These are phyloP conservation scores for Aspergillus terreus DNA, from an alignment of 2,329 filamentous ascomycete species.

Conservation along the genomic window DNA sequence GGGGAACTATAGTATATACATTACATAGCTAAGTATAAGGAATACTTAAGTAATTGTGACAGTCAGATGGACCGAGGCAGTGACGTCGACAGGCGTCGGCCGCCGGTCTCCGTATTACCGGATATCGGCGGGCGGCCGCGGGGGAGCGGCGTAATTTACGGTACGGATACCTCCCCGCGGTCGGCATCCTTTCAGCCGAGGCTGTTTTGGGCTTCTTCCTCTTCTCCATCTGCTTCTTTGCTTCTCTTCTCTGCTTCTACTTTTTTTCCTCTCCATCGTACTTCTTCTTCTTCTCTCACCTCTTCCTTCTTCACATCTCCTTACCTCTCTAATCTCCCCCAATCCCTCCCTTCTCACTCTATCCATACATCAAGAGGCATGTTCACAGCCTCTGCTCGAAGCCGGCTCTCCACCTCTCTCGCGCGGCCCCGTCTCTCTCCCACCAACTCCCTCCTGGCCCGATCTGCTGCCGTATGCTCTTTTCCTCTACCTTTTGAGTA, in stretches of 20 bases:
- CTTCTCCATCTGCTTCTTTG: constrained; percentile 12
- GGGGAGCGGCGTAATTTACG: neutral
- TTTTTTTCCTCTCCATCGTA: constrained; percentile 1
- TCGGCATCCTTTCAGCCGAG: constrained; percentile 19
- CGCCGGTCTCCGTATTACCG: constrained; percentile 6
- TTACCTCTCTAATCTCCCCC: constrained; percentile 8
- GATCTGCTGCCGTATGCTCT: constrained; percentile 29
- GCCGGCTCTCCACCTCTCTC: constrained; percentile 39
- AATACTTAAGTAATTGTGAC: neutral
- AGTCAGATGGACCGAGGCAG: constrained; percentile 2
- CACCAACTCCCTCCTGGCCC: constrained; percentile 29
- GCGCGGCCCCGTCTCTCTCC: constrained; percentile 36
- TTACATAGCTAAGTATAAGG: too few relatives aligned
- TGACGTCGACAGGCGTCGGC: neutral
- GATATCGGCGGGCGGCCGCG: neutral
- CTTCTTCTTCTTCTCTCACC: neutral
- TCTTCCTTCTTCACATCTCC: constrained; percentile 7
- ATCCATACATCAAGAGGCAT: constrained; percentile 31
- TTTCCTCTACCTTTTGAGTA: too few relatives aligned
- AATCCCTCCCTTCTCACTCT: constrained; percentile 3
- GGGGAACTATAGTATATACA: too few relatives aligned
- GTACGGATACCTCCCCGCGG: constrained; percentile 7
- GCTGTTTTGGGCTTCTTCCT: constrained; percentile 5
- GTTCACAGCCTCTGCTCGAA: constrained; percentile 43
- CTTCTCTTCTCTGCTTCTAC: constrained; percentile 11